These are phyloP conservation scores for Parietichytrium sp. DNA, from an alignment of 108 stramenopile genomes.

Conservation along the genomic window DNA sequence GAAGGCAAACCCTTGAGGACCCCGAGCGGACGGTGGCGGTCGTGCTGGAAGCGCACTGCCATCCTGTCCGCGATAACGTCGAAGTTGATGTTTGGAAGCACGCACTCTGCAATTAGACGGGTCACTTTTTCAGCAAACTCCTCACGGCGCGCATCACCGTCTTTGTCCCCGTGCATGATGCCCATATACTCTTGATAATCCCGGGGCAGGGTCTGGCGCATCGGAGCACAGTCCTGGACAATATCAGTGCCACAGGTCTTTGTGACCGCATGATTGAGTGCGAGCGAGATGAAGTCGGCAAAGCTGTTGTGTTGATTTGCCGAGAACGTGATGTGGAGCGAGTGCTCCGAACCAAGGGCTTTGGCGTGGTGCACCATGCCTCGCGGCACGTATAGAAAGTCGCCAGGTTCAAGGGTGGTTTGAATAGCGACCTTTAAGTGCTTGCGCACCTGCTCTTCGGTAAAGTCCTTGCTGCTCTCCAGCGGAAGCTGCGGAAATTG, in stretches of 20 bases:
- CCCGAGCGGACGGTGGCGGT: slow-evolving; percentile 82
- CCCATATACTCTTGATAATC: slow-evolving; percentile 89
- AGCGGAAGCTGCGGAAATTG: neutral
- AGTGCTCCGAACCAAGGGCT: slow-evolving; percentile 68
- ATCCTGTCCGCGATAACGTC: slow-evolving; percentile 92
- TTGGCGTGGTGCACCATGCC: slow-evolving; percentile 95
- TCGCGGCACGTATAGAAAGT: slow-evolving; percentile 86
- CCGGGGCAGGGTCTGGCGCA: slow-evolving; percentile 79
- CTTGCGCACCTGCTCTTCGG: slow-evolving; percentile 7
- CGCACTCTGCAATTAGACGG: neutral
- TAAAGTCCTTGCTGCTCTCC: neutral
- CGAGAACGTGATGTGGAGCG: slow-evolving; percentile 90
- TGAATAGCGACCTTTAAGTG: slow-evolving; percentile 15
- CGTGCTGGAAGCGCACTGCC: slow-evolving; percentile 80
- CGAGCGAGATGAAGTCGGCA: slow-evolving; percentile 79
- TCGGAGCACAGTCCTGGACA: slow-evolving; percentile 46
- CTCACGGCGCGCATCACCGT: slow-evolving; percentile 53
- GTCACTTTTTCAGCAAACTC: neutral
- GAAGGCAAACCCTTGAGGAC: slow-evolving; percentile 55
- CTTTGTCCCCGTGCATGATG: slow-evolving; percentile 66
- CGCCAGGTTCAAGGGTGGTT: slow-evolving; percentile 68
- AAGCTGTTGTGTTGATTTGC: slow-evolving; percentile 87
- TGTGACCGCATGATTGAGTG: slow-evolving; percentile 82
- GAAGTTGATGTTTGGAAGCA: neutral
- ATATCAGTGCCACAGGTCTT: slow-evolving; percentile 62